Base-by-base conservation (phyloP, 306 rosid species). In the Castanea crenata region DNA sequence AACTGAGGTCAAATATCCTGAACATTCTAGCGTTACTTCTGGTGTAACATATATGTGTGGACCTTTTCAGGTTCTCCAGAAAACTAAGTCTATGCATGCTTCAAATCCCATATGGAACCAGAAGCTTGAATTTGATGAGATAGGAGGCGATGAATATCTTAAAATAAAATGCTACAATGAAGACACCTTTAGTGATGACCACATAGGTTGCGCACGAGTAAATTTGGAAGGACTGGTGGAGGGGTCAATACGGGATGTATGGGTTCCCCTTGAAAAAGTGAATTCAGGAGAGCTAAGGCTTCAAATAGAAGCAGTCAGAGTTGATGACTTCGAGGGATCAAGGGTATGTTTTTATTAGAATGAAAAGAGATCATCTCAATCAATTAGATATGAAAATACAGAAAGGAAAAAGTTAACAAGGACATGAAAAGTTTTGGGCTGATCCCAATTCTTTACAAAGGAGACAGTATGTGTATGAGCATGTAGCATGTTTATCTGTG, bases 241-340 rank as follows among this genome's bases (percentile, higher is more conserved):
- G 5, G 96, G 96, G 27, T 83, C 80, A 0, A 61, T 74, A 76
- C 79, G 93, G 93, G 97, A 96, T 80, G 96, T 91, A 23, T 96
- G 99, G 97, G 74, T 96, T 41, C 99, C 99, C 74, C 93, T 96
- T 44, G 99, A 96, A 83, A 86, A 90, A 86, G 98, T 87, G 74
- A 93, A 86, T 64, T 96, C 97, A 1, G 99, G 99, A 82, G 99
- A 96, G 83, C 71, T 96, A 61, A 87, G 97, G 85, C 96, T 96
- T 85, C 83, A 88, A 82, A 89, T 96, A 75, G 97, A 93, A 87
- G 92, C 98, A 15, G 81, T 89, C 73, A 84, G 79, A 84, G 76
- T 71, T 75, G 96, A 91, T 6, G 93, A 90, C 81, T 81, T 55
- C 67, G 98, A 92, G 16, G 92, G 95, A 85, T 87, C 97, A 35